Conservation (phyloP, 1,139 yeast species). For the Protomyces macrosporus region DNA sequence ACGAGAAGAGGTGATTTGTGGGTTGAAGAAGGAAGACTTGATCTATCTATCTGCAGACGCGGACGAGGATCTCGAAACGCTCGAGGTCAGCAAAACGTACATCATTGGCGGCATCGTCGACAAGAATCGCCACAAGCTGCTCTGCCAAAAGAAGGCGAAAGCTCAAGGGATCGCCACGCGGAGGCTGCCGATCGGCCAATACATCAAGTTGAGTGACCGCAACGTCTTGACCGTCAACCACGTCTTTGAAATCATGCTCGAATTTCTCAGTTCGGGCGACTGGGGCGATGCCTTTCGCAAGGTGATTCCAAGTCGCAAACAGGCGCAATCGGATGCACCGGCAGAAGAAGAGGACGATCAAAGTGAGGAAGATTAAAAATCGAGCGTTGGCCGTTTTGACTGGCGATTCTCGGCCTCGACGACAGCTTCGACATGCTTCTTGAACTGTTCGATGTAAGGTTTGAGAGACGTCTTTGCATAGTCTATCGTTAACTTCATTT, state of each 20-base stretch:
- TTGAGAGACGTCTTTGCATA: slow-evolving; percentile 66
- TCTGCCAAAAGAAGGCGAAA: slow-evolving; percentile 79
- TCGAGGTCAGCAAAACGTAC: slow-evolving; percentile 68
- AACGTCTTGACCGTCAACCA: slow-evolving; percentile 90
- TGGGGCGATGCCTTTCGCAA: slow-evolving; percentile 85
- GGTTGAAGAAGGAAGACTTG: slow-evolving; percentile 40
- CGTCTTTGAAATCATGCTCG: slow-evolving; percentile 78
- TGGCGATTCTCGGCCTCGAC: slow-evolving; percentile 52
- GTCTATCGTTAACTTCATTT: slow-evolving; percentile 38
- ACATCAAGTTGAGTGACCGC: slow-evolving; percentile 74
- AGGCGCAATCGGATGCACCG: not conserved
- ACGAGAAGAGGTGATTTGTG: not conserved
- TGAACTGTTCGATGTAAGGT: slow-evolving; percentile 69
- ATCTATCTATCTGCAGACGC: slow-evolving; percentile 87
- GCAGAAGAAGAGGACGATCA: slow-evolving; percentile 11
- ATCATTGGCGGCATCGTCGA: slow-evolving; percentile 95
- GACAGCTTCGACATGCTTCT: slow-evolving; percentile 55
- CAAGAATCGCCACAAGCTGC: slow-evolving; percentile 77
- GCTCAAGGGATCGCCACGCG: slow-evolving; percentile 66
- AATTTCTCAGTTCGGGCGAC: slow-evolving; percentile 39
- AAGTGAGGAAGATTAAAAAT: not conserved
- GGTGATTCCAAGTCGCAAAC: slow-evolving; percentile 78
- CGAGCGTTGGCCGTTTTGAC: slow-evolving; percentile 39
- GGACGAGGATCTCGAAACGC: slow-evolving; percentile 54
- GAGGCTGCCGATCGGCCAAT: slow-evolving; percentile 81